These are phyloP conservation scores for Fragosphaeria purpurea DNA, from an alignment of 2,329 filamentous ascomycete species.

Conservation along the genomic window DNA sequence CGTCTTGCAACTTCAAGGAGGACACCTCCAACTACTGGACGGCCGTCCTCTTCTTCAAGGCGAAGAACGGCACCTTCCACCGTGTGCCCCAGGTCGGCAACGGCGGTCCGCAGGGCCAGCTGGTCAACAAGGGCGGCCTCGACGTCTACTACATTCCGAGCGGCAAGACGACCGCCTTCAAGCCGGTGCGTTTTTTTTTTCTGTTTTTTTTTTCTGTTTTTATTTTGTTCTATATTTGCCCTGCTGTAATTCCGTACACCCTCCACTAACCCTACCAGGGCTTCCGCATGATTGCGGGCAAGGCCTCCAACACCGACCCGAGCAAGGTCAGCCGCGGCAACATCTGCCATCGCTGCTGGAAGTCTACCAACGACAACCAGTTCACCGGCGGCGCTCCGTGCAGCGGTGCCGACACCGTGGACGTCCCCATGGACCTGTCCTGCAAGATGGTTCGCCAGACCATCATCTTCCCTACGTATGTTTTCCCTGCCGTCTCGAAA, in stretches of 20 bases:
- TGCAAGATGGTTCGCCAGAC: constrained; percentile 26
- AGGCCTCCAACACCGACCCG: constrained; percentile 31
- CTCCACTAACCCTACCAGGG: constrained; percentile 19
- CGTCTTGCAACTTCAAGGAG: constrained; percentile 32
- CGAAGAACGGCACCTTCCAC: constrained; percentile 32
- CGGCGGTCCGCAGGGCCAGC: constrained; percentile 32
- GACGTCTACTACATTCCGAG: constrained; percentile 36
- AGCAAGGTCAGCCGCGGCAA: constrained; percentile 27
- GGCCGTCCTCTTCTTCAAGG: constrained; percentile 35
- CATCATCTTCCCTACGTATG: constrained; percentile 35
- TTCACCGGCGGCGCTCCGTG: constrained; percentile 41
- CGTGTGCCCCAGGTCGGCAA: constrained; percentile 34
- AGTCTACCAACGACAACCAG: constrained; percentile 32
- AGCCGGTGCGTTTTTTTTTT: constrained; percentile 19
- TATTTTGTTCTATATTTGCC: background rate
- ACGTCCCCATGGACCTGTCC: constrained; percentile 27
- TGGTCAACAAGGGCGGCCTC: constrained; percentile 33
- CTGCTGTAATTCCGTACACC: too few relatives aligned
- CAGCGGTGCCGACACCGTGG: constrained; percentile 38
- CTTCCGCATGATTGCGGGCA: constrained; percentile 37
- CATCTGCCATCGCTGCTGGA: constrained; percentile 40
- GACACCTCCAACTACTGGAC: constrained; percentile 39
- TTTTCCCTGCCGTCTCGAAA: background rate
- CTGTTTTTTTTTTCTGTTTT: background rate
- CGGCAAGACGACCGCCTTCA: constrained; percentile 31